Evolutionary conservation across 352 stramenopile genomes (phyloP).

Genomic region (Thalassiosira livingstoniorum): DNA sequence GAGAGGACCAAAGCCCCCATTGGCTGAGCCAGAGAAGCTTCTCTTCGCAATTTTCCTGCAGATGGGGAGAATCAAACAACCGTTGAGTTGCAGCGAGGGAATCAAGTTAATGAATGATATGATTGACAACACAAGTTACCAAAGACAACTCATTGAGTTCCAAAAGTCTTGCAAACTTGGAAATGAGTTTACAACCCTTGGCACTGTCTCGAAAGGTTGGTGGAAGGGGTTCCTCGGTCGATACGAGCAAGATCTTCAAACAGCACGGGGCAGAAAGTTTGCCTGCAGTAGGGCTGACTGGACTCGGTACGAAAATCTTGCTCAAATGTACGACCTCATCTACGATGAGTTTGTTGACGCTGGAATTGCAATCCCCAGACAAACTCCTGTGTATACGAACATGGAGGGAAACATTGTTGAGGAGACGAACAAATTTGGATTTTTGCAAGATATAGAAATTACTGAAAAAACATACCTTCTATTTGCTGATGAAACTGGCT

Average conservation of each 20-base stretch:
- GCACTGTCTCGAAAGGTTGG: background rate
- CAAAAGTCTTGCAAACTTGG: background rate
- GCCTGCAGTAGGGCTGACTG: background rate
- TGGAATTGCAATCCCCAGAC: too few relatives aligned
- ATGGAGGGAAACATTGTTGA: conserved; percentile 18
- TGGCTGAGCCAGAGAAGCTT: conserved; percentile 10
- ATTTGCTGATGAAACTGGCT: conserved; percentile 34
- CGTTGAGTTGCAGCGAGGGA: background rate
- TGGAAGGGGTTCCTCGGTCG: conserved; percentile 15
- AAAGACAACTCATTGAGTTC: conserved; percentile 2
- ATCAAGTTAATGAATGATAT: conserved; percentile 30
- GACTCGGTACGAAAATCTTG: conserved; percentile 17
- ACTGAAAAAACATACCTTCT: conserved; percentile 20
- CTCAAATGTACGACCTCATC: conserved; percentile 26
- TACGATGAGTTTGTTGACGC: conserved; percentile 36
- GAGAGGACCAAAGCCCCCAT: background rate
- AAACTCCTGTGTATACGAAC: conserved; percentile 13
- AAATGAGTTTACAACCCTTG: background rate
- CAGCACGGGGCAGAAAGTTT: conserved; percentile 23
- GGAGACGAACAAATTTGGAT: conserved; percentile 12
- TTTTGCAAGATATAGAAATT: conserved; percentile 14
- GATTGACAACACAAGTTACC: background rate
- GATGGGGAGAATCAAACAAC: conserved; percentile 25
- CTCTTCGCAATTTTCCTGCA: conserved; percentile 27
- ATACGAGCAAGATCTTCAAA: background rate